Percentiles rank a stretch among this genome's conserved stretches.
Evolutionary conservation across 1,284 basidiomycete species (phyloP).

Genomic region (Moesziomyces parantarcticus): DNA sequence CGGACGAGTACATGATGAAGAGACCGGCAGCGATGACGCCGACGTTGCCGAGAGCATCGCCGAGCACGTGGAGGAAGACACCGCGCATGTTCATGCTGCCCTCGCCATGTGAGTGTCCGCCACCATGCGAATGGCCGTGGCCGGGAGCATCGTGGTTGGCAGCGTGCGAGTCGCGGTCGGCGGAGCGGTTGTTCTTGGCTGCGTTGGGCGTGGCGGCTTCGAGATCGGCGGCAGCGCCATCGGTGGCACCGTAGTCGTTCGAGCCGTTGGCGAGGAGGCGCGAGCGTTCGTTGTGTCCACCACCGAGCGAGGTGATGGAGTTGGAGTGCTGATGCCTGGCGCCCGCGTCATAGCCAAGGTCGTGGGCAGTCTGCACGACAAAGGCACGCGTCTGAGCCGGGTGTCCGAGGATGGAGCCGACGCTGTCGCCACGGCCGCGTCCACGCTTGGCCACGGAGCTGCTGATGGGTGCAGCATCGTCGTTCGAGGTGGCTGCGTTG

Average conservation of each 20-base stretch:
- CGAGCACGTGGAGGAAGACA: constrained; percentile 90
- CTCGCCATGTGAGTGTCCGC: constrained; percentile 63
- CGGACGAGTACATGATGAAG: constrained; percentile 61
- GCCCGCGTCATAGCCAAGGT: constrained; percentile 71
- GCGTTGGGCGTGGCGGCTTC: constrained; percentile 42
- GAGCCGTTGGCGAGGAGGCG: constrained; percentile 29
- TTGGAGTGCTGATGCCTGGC: constrained; percentile 35
- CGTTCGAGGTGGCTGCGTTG: constrained; percentile 2
- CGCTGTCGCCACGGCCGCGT: constrained; percentile 40
- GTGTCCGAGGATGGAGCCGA: constrained; percentile 76
- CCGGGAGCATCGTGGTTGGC: constrained; percentile 54
- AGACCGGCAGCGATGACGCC: constrained; percentile 96
- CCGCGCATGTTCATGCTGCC: constrained; percentile 98
- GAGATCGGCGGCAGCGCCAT: constrained; percentile 34
- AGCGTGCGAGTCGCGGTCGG: constrained; percentile 31
- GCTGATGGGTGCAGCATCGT: constrained; percentile 10
- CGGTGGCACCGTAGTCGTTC: constrained; percentile 43
- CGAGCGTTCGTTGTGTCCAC: constrained; percentile 16
- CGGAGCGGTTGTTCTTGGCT: constrained; percentile 48
- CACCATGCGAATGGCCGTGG: constrained; percentile 74
- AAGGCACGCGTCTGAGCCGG: constrained; percentile 88
- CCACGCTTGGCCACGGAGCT: constrained; percentile 21
- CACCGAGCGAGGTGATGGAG: constrained; percentile 26
- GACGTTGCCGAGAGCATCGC: constrained; percentile 93
- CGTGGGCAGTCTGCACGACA: constrained; percentile 86